Evolutionary conservation across 2,329 filamentous ascomycete species (phyloP).

Genomic region (Coleophoma crateriformis): DNA sequence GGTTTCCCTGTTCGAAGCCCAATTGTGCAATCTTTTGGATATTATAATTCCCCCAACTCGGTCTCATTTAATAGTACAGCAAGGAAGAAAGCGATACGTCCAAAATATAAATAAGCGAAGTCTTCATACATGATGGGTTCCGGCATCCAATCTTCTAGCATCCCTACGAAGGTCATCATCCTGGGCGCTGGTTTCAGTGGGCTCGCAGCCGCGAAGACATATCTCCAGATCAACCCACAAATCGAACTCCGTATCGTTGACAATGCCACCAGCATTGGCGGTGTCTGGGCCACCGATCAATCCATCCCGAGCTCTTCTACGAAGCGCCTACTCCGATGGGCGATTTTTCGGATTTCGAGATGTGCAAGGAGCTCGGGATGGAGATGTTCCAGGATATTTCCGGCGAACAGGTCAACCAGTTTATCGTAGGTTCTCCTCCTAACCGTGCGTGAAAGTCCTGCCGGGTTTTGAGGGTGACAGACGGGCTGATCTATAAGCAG

Average conservation of each 20-base stretch:
- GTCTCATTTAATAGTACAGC: too few species aligned
- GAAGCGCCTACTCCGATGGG: slow-evolving; percentile 5
- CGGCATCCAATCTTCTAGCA: too few species aligned
- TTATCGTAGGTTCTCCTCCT: slow-evolving; percentile 1
- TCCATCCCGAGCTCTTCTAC: slow-evolving; percentile 57
- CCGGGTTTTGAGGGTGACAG: too few species aligned
- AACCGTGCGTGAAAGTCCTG: too few species aligned
- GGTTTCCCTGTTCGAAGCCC: too few species aligned
- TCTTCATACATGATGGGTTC: too few species aligned
- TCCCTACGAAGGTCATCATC: slow-evolving; percentile 4
- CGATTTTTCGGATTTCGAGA: slow-evolving; percentile 7
- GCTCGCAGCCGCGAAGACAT: slow-evolving; percentile 54
- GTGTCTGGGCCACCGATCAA: slow-evolving; percentile 60
- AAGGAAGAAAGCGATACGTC: too few species aligned
- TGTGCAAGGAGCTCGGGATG: slow-evolving; percentile 6
- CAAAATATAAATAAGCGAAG: too few species aligned
- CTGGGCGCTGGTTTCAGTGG: slow-evolving; percentile 42
- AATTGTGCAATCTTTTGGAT: too few species aligned
- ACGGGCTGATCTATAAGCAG: not conserved
- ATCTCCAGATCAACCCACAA: slow-evolving; percentile 50
- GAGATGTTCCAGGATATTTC: slow-evolving; percentile 5
- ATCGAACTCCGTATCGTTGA: slow-evolving; percentile 53
- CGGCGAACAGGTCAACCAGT: slow-evolving; percentile 3
- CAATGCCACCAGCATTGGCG: slow-evolving; percentile 49
- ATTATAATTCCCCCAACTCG: too few species aligned